Percentiles rank a stretch among this genome's conserved stretches.
Conservation (phyloP, 1,139 yeast genomes). For the Pichia sp. region DNA sequence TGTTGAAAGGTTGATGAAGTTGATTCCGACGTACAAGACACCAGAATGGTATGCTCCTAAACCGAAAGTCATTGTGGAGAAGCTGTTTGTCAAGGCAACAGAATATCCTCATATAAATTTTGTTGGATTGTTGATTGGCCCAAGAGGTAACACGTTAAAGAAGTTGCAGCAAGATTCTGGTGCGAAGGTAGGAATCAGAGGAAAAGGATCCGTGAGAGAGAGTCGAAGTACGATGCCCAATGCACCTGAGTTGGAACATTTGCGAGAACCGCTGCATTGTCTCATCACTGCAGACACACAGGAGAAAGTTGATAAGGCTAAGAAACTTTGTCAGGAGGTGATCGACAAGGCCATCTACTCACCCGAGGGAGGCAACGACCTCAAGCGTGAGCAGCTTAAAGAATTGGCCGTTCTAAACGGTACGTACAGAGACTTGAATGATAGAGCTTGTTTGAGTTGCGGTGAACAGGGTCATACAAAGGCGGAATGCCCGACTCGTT, state of each 20-base stretch:
- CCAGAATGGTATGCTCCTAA: conserved; percentile 65
- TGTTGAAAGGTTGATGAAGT: conserved; percentile 64
- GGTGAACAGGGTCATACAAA: conserved; percentile 59
- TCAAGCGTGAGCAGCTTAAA: conserved; percentile 83
- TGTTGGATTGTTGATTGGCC: conserved; percentile 86
- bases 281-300: conserved; percentile 79
- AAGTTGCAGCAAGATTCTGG: conserved; percentile 78
- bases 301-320: conserved; percentile 70
- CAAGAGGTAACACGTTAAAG: conserved; percentile 87
- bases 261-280: conserved; percentile 83
- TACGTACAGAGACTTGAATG: conserved; percentile 70
- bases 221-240: conserved; percentile 57
- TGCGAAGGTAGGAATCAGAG: conserved; percentile 81
- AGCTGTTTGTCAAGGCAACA: conserved; percentile 75
- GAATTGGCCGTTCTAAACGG: conserved; percentile 94
- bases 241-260: conserved; percentile 39
- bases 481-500: conserved; percentile 53
- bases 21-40: conserved; percentile 72
- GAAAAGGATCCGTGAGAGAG: conserved; percentile 92
- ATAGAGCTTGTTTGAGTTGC: conserved; percentile 53
- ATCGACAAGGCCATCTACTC: conserved; percentile 78
- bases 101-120: conserved; percentile 92
- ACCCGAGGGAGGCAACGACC: conserved; percentile 90
- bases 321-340: conserved; percentile 65
- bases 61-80: conserved; percentile 64